Conservation (phyloP, 2,329 filamentous ascomycete genomes). For the Fusarium sp. region DNA sequence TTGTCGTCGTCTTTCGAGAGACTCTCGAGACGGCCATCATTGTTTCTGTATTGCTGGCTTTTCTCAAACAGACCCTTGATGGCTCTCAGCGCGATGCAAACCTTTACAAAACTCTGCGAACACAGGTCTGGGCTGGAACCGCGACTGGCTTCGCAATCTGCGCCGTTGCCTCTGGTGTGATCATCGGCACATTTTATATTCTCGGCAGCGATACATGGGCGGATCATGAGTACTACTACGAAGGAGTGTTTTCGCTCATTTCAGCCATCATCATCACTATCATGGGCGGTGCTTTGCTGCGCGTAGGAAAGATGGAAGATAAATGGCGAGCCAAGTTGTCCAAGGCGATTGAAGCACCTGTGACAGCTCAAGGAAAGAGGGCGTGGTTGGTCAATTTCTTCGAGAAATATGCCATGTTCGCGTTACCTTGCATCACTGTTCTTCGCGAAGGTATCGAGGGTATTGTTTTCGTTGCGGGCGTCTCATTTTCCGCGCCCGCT, state of each 20-base stretch:
- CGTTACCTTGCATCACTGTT: conserved; percentile 87
- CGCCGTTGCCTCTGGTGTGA: conserved; percentile 70
- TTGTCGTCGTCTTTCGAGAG: conserved; percentile 92
- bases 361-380: conserved; percentile 57
- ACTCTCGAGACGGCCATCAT: conserved; percentile 86
- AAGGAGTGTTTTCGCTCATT: conserved; percentile 81
- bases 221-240: conserved; percentile 80
- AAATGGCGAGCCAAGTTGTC: conserved; percentile 88
- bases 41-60: conserved; percentile 84
- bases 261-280: conserved; percentile 85
- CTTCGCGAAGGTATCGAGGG: conserved; percentile 87
- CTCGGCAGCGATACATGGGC: conserved; percentile 77
- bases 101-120: conserved; percentile 74
- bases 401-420: conserved; percentile 89
- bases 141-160: conserved; percentile 62
- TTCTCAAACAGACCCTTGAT: conserved; percentile 82
- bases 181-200: conserved; percentile 79
- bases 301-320: conserved; percentile 84
- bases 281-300: conserved; percentile 83
- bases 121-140: conserved; percentile 72
- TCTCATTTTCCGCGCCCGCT: conserved; percentile 80
- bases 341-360: conserved; percentile 69
- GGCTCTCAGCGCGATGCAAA: conserved; percentile 69
- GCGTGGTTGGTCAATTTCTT: conserved; percentile 69
- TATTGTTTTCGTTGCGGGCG: conserved; percentile 88